These are phyloP conservation scores for Candida chilensis DNA, from an alignment of 805 yeast species.

Conservation along the genomic window DNA sequence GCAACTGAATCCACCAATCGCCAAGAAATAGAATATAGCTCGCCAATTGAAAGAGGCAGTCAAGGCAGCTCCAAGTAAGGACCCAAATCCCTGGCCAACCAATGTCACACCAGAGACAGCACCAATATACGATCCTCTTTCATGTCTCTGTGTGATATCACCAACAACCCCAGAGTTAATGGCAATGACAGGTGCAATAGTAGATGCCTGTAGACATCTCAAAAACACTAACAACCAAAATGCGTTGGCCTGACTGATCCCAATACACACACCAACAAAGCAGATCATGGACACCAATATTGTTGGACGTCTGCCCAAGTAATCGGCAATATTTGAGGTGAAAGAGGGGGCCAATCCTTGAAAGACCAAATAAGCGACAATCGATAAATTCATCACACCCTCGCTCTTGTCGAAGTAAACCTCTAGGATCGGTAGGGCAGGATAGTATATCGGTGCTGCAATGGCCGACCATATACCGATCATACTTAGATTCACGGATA, in stretches of 20 bases:
- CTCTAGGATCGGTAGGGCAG: slow-evolving; percentile 57
- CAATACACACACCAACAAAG: slow-evolving; percentile 56
- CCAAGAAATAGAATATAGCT: slow-evolving; percentile 68
- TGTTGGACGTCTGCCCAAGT: slow-evolving; percentile 64
- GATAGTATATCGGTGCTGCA: slow-evolving; percentile 74
- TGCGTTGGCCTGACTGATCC: slow-evolving; percentile 47
- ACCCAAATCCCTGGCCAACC: slow-evolving; percentile 72
- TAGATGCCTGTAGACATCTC: slow-evolving; percentile 70
- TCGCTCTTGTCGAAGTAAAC: slow-evolving; percentile 43
- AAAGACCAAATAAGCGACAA: slow-evolving; percentile 65
- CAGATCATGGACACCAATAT: slow-evolving; percentile 43
- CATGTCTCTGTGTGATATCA: slow-evolving; percentile 55
- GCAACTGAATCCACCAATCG: too few relatives aligned
- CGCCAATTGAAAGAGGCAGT: slow-evolving; percentile 49
- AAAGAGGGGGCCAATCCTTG: slow-evolving; percentile 75
- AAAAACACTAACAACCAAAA: slow-evolving; percentile 56
- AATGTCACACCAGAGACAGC: slow-evolving; percentile 54
- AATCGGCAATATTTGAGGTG: slow-evolving; percentile 61
- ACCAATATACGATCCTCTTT: slow-evolving; percentile 69
- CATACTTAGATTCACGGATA: too few relatives aligned
- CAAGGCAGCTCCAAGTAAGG: slow-evolving; percentile 50
- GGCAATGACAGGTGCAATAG: slow-evolving; percentile 69
- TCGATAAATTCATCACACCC: slow-evolving; percentile 56
- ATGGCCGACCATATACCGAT: slow-evolving; percentile 62
- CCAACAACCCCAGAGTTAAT: slow-evolving; percentile 65